Evolutionary conservation across 2,329 filamentous ascomycete genomes (phyloP).

Genomic region (Cladobotryum protrusum): DNA sequence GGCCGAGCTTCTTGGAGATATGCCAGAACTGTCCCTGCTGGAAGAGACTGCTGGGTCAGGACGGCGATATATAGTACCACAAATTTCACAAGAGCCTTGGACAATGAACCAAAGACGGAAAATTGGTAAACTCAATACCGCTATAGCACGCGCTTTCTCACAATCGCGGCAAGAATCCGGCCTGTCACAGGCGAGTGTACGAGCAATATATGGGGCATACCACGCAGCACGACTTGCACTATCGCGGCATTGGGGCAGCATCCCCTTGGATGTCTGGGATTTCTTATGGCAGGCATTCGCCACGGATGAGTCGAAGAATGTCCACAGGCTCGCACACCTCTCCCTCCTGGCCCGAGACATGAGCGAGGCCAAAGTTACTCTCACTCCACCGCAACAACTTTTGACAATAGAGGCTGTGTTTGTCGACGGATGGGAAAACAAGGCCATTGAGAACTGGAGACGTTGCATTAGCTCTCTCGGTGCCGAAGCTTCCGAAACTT

Average conservation of each 20-base stretch:
- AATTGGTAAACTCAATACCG: slow-evolving; percentile 30
- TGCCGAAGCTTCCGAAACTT: slow-evolving; percentile 36
- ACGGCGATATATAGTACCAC: slow-evolving; percentile 22
- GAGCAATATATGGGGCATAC: slow-evolving; percentile 45
- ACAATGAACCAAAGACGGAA: slow-evolving; percentile 34
- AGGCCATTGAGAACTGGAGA: slow-evolving; percentile 60
- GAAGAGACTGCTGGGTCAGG: slow-evolving; percentile 13
- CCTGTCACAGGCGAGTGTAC: slow-evolving; percentile 30
- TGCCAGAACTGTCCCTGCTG: slow-evolving; percentile 20
- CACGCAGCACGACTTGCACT: slow-evolving; percentile 39
- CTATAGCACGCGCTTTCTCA: slow-evolving; percentile 23
- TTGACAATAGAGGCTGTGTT: slow-evolving; percentile 64
- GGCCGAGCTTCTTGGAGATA: slow-evolving; percentile 25
- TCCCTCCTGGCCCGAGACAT: slow-evolving; percentile 61
- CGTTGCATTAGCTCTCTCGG: slow-evolving; percentile 49
- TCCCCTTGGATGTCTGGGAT: slow-evolving; percentile 58
- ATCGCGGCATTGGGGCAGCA: slow-evolving; percentile 40
- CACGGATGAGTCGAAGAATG: slow-evolving; percentile 41
- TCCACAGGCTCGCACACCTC: slow-evolving; percentile 55
- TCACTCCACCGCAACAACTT: slow-evolving; percentile 55
- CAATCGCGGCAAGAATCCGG: slow-evolving; percentile 22
- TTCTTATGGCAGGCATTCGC: slow-evolving; percentile 60
- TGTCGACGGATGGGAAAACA: slow-evolving; percentile 51
- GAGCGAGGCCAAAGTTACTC: slow-evolving; percentile 47
- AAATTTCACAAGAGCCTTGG: slow-evolving; percentile 32